Percentiles rank a stretch among this genome's conserved stretches.
Evolutionary conservation across 305 asterid genomes (phyloP).

Genomic region (Fraxinus floribunda): DNA sequence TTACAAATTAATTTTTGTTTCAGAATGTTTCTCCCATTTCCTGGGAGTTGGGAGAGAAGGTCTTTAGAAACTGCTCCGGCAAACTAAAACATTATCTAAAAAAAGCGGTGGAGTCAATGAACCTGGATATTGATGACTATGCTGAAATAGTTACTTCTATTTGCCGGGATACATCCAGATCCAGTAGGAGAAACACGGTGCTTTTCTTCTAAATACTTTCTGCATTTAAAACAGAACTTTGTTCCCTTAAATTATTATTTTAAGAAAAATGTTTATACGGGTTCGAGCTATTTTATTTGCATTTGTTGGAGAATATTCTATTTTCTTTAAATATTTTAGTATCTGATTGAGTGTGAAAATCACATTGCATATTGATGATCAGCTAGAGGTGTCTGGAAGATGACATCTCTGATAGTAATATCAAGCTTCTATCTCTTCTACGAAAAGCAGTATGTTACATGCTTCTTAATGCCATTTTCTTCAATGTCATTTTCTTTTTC

Average conservation of each 20-base stretch:
- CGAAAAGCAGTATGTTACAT: neutral
- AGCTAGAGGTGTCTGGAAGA: neutral
- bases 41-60: conserved; percentile 62
- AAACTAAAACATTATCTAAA: conserved; percentile 45
- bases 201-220: conserved; percentile 28
- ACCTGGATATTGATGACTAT: conserved; percentile 46
- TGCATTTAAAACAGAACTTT: neutral
- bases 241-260: conserved; percentile 16
- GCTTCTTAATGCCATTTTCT: neutral
- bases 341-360: neutral
- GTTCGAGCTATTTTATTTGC: neutral
- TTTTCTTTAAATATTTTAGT: conserved; percentile 7
- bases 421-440: neutral
- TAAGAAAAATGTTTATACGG: neutral
- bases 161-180: conserved; percentile 34
- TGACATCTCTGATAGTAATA: neutral
- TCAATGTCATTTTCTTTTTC: neutral
- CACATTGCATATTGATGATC: conserved; percentile 12
- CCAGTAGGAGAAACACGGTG: conserved; percentile 40
- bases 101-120: conserved; percentile 50
- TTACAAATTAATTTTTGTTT: conserved; percentile 22
- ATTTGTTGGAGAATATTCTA: conserved; percentile 14
- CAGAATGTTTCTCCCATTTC: conserved; percentile 62
- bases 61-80: conserved; percentile 54
- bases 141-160: conserved; percentile 51